A percentile compares a stretch with the other conserved stretches of the same genome.
These are phyloP conservation scores for Sphaerobolus stellatus DNA, from an alignment of 1,284 basidiomycete genomes.

Conservation along the genomic window DNA sequence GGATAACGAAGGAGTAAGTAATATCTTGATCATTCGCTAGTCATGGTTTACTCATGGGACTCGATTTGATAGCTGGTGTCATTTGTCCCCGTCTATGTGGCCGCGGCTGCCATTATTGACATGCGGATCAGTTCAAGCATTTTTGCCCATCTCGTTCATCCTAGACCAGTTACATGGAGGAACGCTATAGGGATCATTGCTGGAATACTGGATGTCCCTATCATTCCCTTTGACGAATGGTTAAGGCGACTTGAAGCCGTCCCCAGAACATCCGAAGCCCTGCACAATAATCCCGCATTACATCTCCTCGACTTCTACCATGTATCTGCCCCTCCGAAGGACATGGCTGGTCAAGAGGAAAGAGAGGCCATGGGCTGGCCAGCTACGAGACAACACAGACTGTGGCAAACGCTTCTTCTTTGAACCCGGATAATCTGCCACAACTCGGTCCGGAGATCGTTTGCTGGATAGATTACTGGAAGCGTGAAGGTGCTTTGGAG, in stretches of 20 bases:
- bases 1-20: not conserved
- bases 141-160: slow-evolving; percentile 12
- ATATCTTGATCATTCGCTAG: not conserved
- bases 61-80: not conserved
- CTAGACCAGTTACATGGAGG: not conserved
- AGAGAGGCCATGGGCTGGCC: not conserved
- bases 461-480: not conserved
- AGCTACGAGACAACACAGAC: not conserved
- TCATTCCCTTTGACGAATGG: not conserved
- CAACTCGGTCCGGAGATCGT: not conserved
- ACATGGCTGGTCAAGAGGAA: not conserved
- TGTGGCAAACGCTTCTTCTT: not conserved
- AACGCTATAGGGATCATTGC: not conserved
- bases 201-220: not conserved
- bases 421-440: not conserved
- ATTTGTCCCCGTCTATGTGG: slow-evolving; percentile 1
- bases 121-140: not conserved
- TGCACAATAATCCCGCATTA: not conserved
- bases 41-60: not conserved
- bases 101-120: not conserved
- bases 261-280: not conserved
- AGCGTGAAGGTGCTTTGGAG: not conserved
- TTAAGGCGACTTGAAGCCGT: not conserved
- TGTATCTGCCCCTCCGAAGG: not conserved
- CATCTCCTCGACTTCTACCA: slow-evolving; percentile 1